phyloP scores from a whole-genome alignment of 345 rosid genomes.

The Euphorbia lathyris region DNA sequence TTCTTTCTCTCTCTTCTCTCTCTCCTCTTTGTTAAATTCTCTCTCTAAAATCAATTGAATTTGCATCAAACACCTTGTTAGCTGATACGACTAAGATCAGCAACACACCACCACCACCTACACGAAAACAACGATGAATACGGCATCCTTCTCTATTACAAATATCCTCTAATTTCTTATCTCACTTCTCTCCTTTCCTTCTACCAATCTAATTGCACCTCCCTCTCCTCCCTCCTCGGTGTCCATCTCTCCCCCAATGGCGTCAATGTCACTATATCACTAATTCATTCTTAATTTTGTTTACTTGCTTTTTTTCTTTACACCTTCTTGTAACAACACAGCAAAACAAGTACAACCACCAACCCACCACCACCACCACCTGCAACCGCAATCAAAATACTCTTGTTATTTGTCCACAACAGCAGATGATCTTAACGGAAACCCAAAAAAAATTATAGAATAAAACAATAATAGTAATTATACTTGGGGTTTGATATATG shows the following conservation, averaged over 20 bases:
- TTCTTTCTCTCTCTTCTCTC: too few species aligned
- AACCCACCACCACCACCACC: too few species aligned
- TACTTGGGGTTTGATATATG: too few species aligned
- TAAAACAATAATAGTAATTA: too few species aligned
- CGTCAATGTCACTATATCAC: constrained; percentile 87
- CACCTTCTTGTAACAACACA: constrained; percentile 28
- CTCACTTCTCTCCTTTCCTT: constrained; percentile 59
- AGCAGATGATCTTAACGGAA: constrained; percentile 36
- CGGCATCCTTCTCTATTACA: constrained; percentile 82
- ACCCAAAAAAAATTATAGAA: too few species aligned
- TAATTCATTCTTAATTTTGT: too few species aligned
- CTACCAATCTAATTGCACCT: constrained; percentile 70
- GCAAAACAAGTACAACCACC: constrained; percentile 22
- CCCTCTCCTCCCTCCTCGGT: constrained; percentile 72
- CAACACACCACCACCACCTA: too few species aligned
- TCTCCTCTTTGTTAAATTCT: too few species aligned
- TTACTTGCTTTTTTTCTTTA: constrained; percentile 13
- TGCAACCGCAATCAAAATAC: constrained; percentile 29
- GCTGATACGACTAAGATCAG: constrained; percentile 4
- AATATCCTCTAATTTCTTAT: constrained; percentile 53
- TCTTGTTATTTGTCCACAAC: constrained; percentile 14
- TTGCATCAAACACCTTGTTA: too few species aligned
- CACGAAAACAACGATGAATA: constrained; percentile 33
- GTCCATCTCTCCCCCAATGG: constrained; percentile 76
- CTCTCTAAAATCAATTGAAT: too few species aligned